Evolutionary conservation across 139 green algal genomes (phyloP).

Genomic region (Volvox africanus): DNA sequence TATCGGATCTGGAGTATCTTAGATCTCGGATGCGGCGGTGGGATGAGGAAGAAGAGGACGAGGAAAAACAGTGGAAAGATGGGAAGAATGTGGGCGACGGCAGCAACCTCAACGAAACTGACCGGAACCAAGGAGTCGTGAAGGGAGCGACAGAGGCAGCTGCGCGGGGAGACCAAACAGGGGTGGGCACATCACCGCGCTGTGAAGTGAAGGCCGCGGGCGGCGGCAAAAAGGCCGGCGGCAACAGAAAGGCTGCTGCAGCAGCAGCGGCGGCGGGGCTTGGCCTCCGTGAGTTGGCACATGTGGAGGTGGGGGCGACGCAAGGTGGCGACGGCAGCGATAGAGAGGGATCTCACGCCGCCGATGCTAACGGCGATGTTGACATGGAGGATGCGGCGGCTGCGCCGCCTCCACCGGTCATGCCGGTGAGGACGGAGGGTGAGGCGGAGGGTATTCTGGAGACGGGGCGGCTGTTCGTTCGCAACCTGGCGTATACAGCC

Average conservation of each 20-base stretch:
- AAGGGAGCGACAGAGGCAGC: constrained; percentile 43
- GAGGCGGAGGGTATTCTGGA: constrained; percentile 62
- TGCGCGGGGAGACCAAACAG: constrained; percentile 41
- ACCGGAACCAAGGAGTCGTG: background rate
- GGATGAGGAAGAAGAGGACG: constrained; percentile 73
- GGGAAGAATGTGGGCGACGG: constrained; percentile 52
- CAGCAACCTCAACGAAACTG: too few relatives aligned
- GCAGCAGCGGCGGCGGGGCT: too few relatives aligned
- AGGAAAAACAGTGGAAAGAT: constrained; percentile 7
- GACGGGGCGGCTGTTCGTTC: constrained; percentile 92
- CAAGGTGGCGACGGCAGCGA: background rate
- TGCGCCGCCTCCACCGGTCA: constrained; percentile 9
- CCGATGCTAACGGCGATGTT: background rate
- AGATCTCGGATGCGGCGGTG: constrained; percentile 71
- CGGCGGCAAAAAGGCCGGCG: background rate
- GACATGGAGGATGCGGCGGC: background rate
- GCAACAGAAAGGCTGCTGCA: background rate
- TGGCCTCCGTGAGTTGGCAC: background rate
- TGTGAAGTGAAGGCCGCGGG: background rate
- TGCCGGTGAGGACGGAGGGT: constrained; percentile 23
- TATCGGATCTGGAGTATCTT: constrained; percentile 94
- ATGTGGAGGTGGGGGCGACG: background rate
- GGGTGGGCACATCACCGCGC: constrained; percentile 36
- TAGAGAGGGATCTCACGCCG: background rate
- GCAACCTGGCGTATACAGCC: constrained; percentile 93